phyloP scores from a whole-genome alignment of 2,329 filamentous ascomycete species.

The Colletotrichum endophyticum region DNA sequence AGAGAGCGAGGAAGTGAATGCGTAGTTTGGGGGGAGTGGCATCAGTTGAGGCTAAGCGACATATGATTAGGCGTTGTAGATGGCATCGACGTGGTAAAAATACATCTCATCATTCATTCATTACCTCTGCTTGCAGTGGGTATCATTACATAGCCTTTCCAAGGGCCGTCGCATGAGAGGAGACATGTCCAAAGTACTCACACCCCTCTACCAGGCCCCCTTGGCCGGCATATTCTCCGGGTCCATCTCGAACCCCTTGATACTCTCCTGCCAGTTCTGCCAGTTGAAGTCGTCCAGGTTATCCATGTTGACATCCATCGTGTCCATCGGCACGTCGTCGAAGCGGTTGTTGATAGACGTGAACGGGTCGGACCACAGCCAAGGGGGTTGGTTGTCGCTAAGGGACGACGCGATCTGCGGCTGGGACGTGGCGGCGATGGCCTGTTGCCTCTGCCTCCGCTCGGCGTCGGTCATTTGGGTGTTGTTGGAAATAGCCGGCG shows the following conservation, averaged over 20 bases:
- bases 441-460: slow-evolving; percentile 23
- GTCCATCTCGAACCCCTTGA: slow-evolving; percentile 41
- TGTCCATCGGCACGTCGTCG: slow-evolving; percentile 31
- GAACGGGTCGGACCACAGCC: slow-evolving; percentile 45
- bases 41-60: too few species aligned
- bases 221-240: slow-evolving; percentile 10
- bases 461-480: slow-evolving; percentile 17
- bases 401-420: slow-evolving; percentile 22
- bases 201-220: slow-evolving; percentile 1
- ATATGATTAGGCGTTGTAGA: background rate
- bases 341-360: slow-evolving; percentile 31
- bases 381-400: slow-evolving; percentile 42
- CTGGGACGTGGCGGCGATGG: slow-evolving; percentile 25
- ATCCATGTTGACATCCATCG: slow-evolving; percentile 40
- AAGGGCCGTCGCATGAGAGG: background rate
- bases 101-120: slow-evolving; percentile 7
- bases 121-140: slow-evolving; percentile 5
- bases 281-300: slow-evolving; percentile 49
- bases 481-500: background rate
- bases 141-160: slow-evolving; percentile 10
- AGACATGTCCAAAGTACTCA: background rate
- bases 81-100: background rate
- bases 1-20: background rate
- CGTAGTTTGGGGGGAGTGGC: background rate
- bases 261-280: slow-evolving; percentile 52